Base-by-base conservation (phyloP, 345 rosid species). In the Boechera divaricarpa region DNA sequence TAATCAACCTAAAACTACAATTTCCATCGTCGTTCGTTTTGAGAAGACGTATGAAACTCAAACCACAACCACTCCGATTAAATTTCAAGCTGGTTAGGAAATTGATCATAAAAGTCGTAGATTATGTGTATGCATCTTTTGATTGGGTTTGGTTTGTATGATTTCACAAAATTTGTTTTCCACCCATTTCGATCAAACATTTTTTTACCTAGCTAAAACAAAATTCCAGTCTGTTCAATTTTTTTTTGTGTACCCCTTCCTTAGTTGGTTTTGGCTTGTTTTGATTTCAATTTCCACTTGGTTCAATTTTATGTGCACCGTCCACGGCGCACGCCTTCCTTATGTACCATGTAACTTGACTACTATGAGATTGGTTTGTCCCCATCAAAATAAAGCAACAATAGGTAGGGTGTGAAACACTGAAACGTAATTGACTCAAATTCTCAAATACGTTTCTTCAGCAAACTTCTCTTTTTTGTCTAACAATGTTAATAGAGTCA, bases 371-470 rank as follows among this genome's bases (percentile, higher is more conserved):
- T 29, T 29, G 18, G 36, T 55, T 29, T 29, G 49, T 68, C 49
- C 2, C 33, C 33, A 68, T 36, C 64, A 45, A 65, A 65, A 54
- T 2, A 52, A 7, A 55, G 35, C 55, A 44, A 24, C 42, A 13
- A n/a, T 16, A 48, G 4, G 53, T n/a, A 47, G 32, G 12, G 48
- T 42, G 35, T 39, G 61, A 63, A 68, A 60, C 57, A 32, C 0
- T n/a, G 58, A 62, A 33, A 55, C 75, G 75, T 62, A 33, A 44
- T 53, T 69, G 70, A 61, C 69, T 61, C 36, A 67, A 38, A 58
- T 29, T 49, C 51, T 67, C 10, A 11, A 56, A 63, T 21, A 75
- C 47, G 33, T 44, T 59, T 67, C 54, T 74, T 74, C 49, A 41
- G 21, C 65, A 47, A 33, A 54, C 9, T 11, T 45, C 38, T 64